Percentiles rank a stretch among this genome's conserved stretches.
These are phyloP conservation scores for Dothistroma septosporum DNA, from an alignment of 2,329 filamentous ascomycete genomes.

Conservation along the genomic window DNA sequence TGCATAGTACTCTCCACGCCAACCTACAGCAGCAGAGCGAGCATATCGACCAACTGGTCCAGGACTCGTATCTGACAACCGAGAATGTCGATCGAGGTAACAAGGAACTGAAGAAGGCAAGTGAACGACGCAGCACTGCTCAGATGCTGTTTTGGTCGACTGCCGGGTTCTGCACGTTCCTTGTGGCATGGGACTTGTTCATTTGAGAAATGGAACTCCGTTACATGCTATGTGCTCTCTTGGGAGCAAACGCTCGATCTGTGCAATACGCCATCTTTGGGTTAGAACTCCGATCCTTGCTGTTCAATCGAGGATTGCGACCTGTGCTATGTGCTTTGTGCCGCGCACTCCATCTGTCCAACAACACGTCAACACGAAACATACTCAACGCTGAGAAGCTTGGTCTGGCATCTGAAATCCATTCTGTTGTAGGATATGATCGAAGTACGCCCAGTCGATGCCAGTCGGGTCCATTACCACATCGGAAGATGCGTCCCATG, in stretches of 20 bases:
- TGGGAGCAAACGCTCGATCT: not conserved
- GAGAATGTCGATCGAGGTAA: conserved; percentile 89
- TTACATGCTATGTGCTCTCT: not conserved
- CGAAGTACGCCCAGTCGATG: conserved; percentile 16
- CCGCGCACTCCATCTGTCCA: too few species aligned
- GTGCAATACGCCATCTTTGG: not conserved
- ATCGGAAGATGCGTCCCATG: conserved; percentile 3
- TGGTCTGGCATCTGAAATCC: conserved; percentile 1
- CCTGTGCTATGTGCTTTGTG: not conserved
- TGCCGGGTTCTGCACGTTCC: conserved; percentile 42
- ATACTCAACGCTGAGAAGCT: not conserved
- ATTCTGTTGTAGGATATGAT: conserved; percentile 8
- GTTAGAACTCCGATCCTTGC: not conserved
- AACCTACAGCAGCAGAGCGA: conserved; percentile 83
- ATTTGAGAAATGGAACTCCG: conserved; percentile 32
- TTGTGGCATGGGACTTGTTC: conserved; percentile 49
- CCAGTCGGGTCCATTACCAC: conserved; percentile 1
- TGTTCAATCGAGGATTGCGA: not conserved
- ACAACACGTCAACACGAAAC: too few species aligned
- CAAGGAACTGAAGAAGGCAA: conserved; percentile 81
- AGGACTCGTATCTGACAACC: conserved; percentile 74
- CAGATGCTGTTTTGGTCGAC: conserved; percentile 48
- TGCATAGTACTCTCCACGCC: conserved; percentile 82
- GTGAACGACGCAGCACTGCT: conserved; percentile 50
- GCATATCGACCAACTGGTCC: conserved; percentile 82